A percentile compares a stretch with the other conserved stretches of the same genome.
These are phyloP conservation scores for Xenoacremonium recifei DNA, from an alignment of 2,329 filamentous ascomycete species.

Conservation along the genomic window DNA sequence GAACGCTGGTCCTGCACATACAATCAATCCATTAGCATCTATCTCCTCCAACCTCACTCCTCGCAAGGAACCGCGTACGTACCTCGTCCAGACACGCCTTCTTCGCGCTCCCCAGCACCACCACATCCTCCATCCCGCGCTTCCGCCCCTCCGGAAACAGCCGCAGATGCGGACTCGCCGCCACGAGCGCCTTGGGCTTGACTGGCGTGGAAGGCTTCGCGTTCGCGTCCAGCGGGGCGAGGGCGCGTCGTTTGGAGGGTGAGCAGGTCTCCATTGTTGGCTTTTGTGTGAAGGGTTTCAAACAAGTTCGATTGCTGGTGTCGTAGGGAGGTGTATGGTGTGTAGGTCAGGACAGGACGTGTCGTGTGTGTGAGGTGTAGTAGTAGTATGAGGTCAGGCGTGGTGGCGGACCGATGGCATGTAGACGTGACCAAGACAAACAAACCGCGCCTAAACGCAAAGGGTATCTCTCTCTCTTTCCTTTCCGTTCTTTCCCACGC, in stretches of 20 bases:
- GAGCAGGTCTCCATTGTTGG: conserved; percentile 28
- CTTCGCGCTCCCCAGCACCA: conserved; percentile 25
- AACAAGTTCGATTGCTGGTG: background rate
- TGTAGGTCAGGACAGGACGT: no score
- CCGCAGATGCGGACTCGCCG: conserved; percentile 17
- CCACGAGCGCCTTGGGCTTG: conserved; percentile 1
- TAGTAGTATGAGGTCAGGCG: background rate
- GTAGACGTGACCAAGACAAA: background rate
- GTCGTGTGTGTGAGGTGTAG: no score
- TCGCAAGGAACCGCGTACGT: conserved; percentile 12
- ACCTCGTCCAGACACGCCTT: conserved; percentile 34
- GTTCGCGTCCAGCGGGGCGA: conserved; percentile 47
- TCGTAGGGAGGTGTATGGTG: background rate
- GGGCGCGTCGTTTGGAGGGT: conserved; percentile 48
- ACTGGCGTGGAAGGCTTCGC: conserved; percentile 26
- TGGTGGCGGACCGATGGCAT: no score
- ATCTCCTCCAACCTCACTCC: no score
- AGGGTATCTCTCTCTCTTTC: no score
- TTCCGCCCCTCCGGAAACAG: conserved; percentile 27
- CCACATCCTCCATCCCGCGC: conserved; percentile 24
- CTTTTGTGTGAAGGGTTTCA: conserved; percentile 5
- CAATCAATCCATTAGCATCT: background rate
- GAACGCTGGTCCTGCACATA: conserved; percentile 24
- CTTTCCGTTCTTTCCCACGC: background rate
- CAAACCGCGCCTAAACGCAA: no score